phyloP scores from a whole-genome alignment of 352 stramenopile genomes.

The Phytophthora chlamydospora region DNA sequence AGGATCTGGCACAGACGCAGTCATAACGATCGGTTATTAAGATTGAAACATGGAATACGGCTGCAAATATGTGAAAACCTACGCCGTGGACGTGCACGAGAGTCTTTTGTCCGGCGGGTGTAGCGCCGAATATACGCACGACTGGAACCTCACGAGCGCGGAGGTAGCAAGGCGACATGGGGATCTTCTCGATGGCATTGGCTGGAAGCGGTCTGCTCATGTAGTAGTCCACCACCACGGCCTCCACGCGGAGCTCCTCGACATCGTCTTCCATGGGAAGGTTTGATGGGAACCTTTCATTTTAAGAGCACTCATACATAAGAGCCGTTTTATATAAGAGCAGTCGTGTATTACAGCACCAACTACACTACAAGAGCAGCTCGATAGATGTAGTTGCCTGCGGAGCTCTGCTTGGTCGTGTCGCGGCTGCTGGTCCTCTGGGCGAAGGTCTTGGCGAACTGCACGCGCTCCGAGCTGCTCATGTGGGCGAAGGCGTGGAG shows the following conservation, averaged over 20 bases:
- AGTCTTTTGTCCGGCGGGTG: slow-evolving; percentile 88
- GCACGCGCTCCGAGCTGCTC: slow-evolving; percentile 48
- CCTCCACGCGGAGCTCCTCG: slow-evolving; percentile 71
- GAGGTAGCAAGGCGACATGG: slow-evolving; percentile 69
- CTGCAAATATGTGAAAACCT: slow-evolving; percentile 7
- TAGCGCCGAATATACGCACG: slow-evolving; percentile 90
- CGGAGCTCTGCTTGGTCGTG: background rate
- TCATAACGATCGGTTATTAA: background rate
- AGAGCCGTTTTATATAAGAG: background rate
- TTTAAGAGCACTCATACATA: background rate
- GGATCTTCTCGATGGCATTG: slow-evolving; percentile 48
- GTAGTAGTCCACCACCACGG: slow-evolving; percentile 86
- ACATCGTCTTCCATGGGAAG: slow-evolving; percentile 22
- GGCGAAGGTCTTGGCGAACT: slow-evolving; percentile 57
- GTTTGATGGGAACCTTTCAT: background rate
- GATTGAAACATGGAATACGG: background rate
- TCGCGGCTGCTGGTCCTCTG: background rate
- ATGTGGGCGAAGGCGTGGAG: slow-evolving; percentile 58
- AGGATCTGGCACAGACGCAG: slow-evolving; percentile 60
- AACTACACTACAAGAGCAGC: background rate
- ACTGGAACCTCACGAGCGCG: slow-evolving; percentile 79
- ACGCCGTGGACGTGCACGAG: slow-evolving; percentile 92
- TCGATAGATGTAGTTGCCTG: slow-evolving; percentile 4
- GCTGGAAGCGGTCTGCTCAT: slow-evolving; percentile 68
- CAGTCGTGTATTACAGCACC: background rate